Conservation (phyloP, 75 land plant species). For the Pinus albicaulis region DNA sequence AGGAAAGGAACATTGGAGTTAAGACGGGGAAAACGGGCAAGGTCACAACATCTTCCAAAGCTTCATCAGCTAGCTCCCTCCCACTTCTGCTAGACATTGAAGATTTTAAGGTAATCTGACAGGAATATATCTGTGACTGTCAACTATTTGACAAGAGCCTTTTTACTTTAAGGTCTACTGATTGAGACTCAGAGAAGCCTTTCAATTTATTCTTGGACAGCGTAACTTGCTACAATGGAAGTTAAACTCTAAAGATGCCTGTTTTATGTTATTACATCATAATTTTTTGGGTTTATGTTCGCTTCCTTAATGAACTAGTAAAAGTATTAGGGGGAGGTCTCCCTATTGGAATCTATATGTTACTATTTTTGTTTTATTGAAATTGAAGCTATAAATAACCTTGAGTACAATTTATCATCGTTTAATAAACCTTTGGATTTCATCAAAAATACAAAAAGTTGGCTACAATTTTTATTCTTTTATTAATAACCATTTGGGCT, state of each 20-base stretch:
- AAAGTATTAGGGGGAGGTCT: background rate
- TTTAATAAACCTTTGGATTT: too few relatives aligned
- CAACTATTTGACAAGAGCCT: background rate
- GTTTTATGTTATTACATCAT: background rate
- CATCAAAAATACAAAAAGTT: too few relatives aligned
- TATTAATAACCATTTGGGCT: too few relatives aligned
- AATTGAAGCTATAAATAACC: background rate
- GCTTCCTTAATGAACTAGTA: too few relatives aligned
- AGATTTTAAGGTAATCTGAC: slow-evolving; percentile 59
- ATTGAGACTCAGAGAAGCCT: too few relatives aligned
- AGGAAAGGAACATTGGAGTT: slow-evolving; percentile 6
- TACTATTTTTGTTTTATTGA: background rate
- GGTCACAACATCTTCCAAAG: slow-evolving; percentile 14
- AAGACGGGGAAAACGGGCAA: slow-evolving; percentile 6
- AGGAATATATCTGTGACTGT: slow-evolving; percentile 1
- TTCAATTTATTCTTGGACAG: background rate
- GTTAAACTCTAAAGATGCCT: background rate
- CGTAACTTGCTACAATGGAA: background rate
- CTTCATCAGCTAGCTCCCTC: slow-evolving; percentile 41
- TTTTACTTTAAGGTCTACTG: too few relatives aligned
- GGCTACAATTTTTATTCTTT: too few relatives aligned
- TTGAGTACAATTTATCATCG: background rate
- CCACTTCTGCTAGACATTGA: slow-evolving; percentile 73
- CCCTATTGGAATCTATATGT: background rate
- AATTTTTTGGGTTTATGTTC: background rate